These are phyloP conservation scores for Aspergillus glaucus DNA, from an alignment of 2,329 filamentous ascomycete genomes.

Conservation along the genomic window DNA sequence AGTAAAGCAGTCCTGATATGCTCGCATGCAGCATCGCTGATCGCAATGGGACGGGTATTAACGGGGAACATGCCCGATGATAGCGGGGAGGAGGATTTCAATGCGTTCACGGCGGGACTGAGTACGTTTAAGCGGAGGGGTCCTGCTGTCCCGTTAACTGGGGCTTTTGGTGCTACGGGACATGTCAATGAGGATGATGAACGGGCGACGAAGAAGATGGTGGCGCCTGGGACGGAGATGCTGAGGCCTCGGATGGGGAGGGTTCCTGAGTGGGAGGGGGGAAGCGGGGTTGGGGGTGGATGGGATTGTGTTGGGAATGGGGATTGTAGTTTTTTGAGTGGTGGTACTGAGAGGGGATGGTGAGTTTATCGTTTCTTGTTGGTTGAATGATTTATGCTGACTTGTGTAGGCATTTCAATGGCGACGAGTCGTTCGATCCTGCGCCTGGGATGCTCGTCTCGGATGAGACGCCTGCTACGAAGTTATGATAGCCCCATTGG, in stretches of 20 bases:
- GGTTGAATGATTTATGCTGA: conserved; percentile 17
- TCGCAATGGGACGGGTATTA: conserved; percentile 74
- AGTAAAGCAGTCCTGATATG: conserved; percentile 65
- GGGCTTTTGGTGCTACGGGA: background rate
- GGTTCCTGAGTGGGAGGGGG: conserved; percentile 49
- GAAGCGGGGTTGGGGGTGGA: conserved; percentile 61
- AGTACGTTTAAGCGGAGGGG: conserved; percentile 57
- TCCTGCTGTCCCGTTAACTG: conserved; percentile 10
- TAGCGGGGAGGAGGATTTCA: conserved; percentile 70
- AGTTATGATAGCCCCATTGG: conserved; percentile 3
- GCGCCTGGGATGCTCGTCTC: conserved; percentile 9
- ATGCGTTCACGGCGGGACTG: conserved; percentile 75
- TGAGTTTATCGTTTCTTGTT: conserved; percentile 40
- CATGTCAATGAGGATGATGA: background rate
- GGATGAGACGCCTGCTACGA: conserved; percentile 5
- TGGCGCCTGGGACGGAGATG: conserved; percentile 26
- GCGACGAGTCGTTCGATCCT: conserved; percentile 42
- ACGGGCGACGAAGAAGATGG: conserved; percentile 1
- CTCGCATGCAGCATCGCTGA: conserved; percentile 83
- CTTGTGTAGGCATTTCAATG: conserved; percentile 38
- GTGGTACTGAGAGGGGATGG: conserved; percentile 85
- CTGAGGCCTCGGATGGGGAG: conserved; percentile 10
- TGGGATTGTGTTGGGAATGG: conserved; percentile 79
- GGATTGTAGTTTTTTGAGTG: conserved; percentile 73
- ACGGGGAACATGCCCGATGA: conserved; percentile 71